Evolutionary conservation across 1,284 basidiomycete species (phyloP).

Genomic region (Apiotrichum siamense): DNA sequence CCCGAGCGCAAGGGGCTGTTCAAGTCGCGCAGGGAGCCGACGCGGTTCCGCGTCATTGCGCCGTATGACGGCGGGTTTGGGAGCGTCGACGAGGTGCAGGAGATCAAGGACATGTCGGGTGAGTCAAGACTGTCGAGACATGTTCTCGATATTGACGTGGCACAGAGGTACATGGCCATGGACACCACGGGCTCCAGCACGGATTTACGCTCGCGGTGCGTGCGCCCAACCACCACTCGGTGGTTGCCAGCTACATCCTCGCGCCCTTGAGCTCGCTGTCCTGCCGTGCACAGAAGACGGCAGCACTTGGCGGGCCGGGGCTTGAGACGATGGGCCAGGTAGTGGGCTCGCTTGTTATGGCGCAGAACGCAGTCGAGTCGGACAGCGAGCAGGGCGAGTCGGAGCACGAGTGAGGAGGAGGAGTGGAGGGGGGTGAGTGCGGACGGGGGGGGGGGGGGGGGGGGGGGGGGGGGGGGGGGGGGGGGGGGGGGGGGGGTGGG

Average conservation of each 20-base stretch:
- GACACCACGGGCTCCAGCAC: background rate
- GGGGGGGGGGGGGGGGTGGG: no score
- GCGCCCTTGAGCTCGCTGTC: constrained; percentile 2
- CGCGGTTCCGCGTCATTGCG: constrained; percentile 24
- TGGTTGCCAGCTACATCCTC: constrained; percentile 4
- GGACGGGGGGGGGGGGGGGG: background rate
- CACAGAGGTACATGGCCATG: background rate
- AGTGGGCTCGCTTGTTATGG: background rate
- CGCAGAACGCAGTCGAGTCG: background rate
- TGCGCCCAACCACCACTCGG: background rate
- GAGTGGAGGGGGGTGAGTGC: background rate
- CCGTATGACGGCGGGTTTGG: constrained; percentile 35
- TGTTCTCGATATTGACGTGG: background rate
- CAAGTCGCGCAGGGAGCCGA: constrained; percentile 20
- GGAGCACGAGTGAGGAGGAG: background rate
- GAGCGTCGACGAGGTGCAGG: constrained; percentile 34
- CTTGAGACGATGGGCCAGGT: constrained; percentile 9
- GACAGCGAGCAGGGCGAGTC: background rate
- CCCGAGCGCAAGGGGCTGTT: constrained; percentile 25
- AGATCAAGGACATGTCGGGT: constrained; percentile 33
- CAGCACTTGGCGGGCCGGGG: background rate
- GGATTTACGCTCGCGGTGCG: constrained; percentile 8
- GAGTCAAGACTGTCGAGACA: constrained; percentile 1
- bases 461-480: no score
- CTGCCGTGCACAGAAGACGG: constrained; percentile 10